phyloP scores from a whole-genome alignment of 208 protist genomes.

The Leishmania arabica region DNA sequence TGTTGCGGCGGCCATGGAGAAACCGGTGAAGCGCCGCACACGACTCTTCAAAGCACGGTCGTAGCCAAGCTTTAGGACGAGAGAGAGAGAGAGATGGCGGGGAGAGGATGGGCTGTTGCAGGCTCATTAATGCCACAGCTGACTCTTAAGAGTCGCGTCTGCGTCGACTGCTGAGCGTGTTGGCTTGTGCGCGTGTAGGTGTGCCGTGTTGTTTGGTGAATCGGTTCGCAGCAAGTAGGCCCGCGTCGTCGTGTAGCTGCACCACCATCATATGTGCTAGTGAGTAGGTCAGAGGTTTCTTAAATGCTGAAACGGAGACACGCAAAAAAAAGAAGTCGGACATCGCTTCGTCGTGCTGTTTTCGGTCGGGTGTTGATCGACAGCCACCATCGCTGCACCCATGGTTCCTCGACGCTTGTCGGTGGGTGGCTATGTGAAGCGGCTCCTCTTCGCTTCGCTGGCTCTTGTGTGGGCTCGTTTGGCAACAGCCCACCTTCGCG shows the following conservation, averaged over 20 bases:
- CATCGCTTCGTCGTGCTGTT: neutral
- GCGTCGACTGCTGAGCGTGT: neutral
- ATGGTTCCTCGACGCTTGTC: neutral
- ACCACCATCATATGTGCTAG: constrained; percentile 1
- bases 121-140: neutral
- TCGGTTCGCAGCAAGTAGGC: neutral
- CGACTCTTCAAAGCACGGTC: constrained; percentile 57
- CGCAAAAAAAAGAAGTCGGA: neutral
- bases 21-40: constrained; percentile 61
- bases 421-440: neutral
- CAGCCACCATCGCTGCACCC: neutral
- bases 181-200: neutral
- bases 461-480: neutral
- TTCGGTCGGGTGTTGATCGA: no score
- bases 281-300: neutral
- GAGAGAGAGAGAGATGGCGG: neutral
- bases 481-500: neutral
- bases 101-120: neutral
- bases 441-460: neutral
- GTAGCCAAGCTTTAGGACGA: neutral
- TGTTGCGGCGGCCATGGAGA: constrained; percentile 43
- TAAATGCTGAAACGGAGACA: neutral
- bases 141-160: neutral
- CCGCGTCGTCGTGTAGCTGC: neutral
- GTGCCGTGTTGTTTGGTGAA: neutral